Conservation (phyloP, 805 yeast species). For the Sungouiozyma ichnusensis region DNA sequence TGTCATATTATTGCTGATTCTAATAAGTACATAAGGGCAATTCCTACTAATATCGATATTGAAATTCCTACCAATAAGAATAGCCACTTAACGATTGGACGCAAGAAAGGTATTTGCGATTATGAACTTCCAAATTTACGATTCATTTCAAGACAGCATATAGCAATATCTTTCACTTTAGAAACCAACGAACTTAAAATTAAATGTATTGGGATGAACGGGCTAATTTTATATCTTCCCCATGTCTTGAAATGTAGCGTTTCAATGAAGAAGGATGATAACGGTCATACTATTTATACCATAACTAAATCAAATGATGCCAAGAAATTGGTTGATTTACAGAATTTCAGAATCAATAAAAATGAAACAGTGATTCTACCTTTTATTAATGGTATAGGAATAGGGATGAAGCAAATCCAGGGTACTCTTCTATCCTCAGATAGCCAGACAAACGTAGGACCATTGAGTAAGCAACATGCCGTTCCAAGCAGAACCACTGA, state of each 20-base stretch:
- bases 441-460: too few relatives aligned
- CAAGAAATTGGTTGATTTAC: neutral
- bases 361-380: conserved; percentile 59
- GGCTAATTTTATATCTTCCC: conserved; percentile 60
- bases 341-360: conserved; percentile 21
- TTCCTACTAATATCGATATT: conserved; percentile 3
- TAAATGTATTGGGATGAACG: conserved; percentile 76
- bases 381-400: conserved; percentile 32
- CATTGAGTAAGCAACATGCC: too few relatives aligned
- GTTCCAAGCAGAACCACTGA: too few relatives aligned
- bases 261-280: conserved; percentile 11
- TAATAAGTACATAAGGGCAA: neutral
- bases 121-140: conserved; percentile 23
- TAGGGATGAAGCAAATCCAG: neutral
- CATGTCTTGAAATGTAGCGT: conserved; percentile 27
- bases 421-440: neutral
- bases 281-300: conserved; percentile 3
- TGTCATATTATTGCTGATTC: neutral
- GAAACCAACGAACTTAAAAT: conserved; percentile 37
- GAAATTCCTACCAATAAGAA: conserved; percentile 12
- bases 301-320: neutral
- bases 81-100: conserved; percentile 21
- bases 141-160: conserved; percentile 28
- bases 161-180: conserved; percentile 31
- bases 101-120: conserved; percentile 25